Conservation (phyloP, 2,329 filamentous ascomycete genomes). For the Calonectria montana region DNA sequence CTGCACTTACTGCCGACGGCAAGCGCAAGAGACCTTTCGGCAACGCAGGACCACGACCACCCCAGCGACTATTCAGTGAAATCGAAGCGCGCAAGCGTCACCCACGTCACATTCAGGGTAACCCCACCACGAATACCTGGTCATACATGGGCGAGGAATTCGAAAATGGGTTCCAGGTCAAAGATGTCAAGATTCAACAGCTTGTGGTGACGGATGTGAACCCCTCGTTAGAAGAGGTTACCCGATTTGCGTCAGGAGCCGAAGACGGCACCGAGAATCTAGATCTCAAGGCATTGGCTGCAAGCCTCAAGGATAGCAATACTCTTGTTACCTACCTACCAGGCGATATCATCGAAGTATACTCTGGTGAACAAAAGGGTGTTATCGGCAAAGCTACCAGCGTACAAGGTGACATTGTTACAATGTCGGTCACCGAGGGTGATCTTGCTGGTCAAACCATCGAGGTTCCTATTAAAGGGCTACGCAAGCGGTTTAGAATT, state of each 20-base stretch:
- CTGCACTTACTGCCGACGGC: conserved; percentile 60
- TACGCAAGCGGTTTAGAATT: conserved; percentile 91
- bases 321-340: conserved; percentile 87
- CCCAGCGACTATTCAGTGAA: conserved; percentile 92
- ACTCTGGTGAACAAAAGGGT: conserved; percentile 93
- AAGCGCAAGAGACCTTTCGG: conserved; percentile 83
- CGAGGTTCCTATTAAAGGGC: conserved; percentile 90
- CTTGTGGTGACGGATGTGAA: conserved; percentile 91
- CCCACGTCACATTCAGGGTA: conserved; percentile 70
- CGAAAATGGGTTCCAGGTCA: conserved; percentile 91
- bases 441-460: conserved; percentile 85
- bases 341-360: conserved; percentile 97
- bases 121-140: conserved; percentile 83
- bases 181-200: conserved; percentile 90
- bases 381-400: conserved; percentile 87
- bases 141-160: conserved; percentile 91
- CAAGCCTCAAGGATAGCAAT: conserved; percentile 87
- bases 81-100: conserved; percentile 91
- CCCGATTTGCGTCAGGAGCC: conserved; percentile 87
- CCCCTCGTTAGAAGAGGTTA: conserved; percentile 93
- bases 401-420: conserved; percentile 92
- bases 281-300: conserved; percentile 89
- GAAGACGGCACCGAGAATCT: conserved; percentile 95
- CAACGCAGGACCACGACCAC: conserved; percentile 75
- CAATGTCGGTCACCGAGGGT: conserved; percentile 85